Conservation (phyloP, 129 eudicot species). For the Flaveria robusta region DNA sequence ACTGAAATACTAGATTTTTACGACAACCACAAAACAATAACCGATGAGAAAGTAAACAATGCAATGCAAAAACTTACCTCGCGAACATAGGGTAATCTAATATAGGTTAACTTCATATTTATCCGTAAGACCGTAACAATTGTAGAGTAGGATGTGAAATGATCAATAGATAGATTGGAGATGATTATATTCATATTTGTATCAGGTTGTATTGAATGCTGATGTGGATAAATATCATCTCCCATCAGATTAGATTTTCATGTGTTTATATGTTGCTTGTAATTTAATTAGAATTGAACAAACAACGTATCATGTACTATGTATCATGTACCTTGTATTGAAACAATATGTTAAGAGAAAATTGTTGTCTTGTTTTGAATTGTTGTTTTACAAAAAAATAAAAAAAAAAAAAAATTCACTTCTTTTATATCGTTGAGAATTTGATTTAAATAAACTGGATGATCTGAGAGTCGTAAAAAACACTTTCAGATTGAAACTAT, state of each 20-base stretch:
- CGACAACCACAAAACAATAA: conserved; percentile 70
- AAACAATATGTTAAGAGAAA: conserved; percentile 1
- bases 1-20: conserved; percentile 91
- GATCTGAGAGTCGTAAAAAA: no score
- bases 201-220: conserved; percentile 20
- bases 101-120: conserved; percentile 12
- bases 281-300: neutral
- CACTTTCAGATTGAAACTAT: no score
- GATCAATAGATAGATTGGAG: conserved; percentile 12
- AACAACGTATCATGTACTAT: neutral
- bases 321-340: conserved; percentile 27
- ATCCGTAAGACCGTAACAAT: conserved; percentile 33
- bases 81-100: conserved; percentile 34
- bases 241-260: conserved; percentile 16
- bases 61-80: conserved; percentile 72
- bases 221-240: conserved; percentile 16
- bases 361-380: neutral
- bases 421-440: no score
- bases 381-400: neutral
- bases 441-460: no score
- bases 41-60: conserved; percentile 69
- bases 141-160: conserved; percentile 24
- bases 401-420: no score
- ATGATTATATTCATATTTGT: conserved; percentile 18
- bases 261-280: conserved; percentile 34